A percentile compares a stretch with the other conserved stretches of the same genome.
phyloP scores from a whole-genome alignment of 2,329 filamentous ascomycete genomes.

The Colletotrichum destructivum region DNA sequence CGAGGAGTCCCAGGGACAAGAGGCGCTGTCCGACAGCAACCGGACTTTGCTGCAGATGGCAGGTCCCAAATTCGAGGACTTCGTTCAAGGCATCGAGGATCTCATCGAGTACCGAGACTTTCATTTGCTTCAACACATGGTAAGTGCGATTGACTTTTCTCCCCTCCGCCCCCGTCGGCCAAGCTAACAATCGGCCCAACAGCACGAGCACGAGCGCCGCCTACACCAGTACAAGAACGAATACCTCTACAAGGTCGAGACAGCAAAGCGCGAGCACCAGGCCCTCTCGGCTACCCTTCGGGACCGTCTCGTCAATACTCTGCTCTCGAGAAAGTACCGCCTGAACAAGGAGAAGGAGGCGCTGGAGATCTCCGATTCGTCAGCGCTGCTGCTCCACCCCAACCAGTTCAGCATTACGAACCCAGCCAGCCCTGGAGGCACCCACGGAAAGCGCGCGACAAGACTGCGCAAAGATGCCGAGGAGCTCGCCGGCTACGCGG shows the following conservation, averaged over 20 bases:
- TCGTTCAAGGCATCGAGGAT: slow-evolving; percentile 89
- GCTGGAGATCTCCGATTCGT: slow-evolving; percentile 77
- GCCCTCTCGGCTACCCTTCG: slow-evolving; percentile 73
- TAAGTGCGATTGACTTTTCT: slow-evolving; percentile 59
- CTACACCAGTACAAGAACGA: slow-evolving; percentile 72
- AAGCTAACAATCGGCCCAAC: slow-evolving; percentile 29
- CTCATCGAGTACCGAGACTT: slow-evolving; percentile 90
- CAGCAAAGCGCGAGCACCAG: slow-evolving; percentile 73
- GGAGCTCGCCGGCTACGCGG: slow-evolving; percentile 68
- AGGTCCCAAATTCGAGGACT: slow-evolving; percentile 87
- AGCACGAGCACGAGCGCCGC: slow-evolving; percentile 77
- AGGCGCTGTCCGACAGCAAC: slow-evolving; percentile 58
- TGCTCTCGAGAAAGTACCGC: slow-evolving; percentile 75
- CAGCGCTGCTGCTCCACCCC: slow-evolving; percentile 75
- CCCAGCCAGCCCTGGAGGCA: slow-evolving; percentile 74
- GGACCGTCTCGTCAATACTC: slow-evolving; percentile 75
- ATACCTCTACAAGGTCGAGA: slow-evolving; percentile 73
- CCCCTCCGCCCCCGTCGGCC: slow-evolving; percentile 1
- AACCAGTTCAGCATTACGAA: slow-evolving; percentile 78
- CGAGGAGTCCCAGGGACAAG: slow-evolving; percentile 60
- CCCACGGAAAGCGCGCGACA: slow-evolving; percentile 75
- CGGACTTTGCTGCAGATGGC: slow-evolving; percentile 79
- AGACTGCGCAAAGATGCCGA: slow-evolving; percentile 74
- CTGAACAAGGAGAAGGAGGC: slow-evolving; percentile 78
- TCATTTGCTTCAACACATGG: slow-evolving; percentile 85